Evolutionary conservation across 2,329 filamentous ascomycete genomes (phyloP).

Genomic region (Tolypocladium cylindrosporum): DNA sequence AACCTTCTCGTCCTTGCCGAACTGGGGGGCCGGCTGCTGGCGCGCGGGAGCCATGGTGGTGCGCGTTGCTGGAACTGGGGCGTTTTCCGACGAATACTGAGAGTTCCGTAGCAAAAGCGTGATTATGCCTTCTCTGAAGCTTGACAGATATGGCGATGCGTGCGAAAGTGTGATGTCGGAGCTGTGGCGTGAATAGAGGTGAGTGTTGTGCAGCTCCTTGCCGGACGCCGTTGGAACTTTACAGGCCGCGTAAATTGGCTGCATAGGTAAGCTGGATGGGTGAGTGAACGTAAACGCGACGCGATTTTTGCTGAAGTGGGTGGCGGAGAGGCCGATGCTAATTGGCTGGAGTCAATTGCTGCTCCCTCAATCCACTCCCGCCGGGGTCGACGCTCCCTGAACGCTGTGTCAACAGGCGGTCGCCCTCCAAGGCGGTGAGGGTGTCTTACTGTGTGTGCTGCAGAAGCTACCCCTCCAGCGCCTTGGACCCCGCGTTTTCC

Average conservation of each 20-base stretch:
- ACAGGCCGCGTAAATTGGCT: slow-evolving; percentile 7
- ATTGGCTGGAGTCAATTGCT: background rate
- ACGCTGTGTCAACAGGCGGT: background rate
- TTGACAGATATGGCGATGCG: background rate
- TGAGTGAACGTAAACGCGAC: background rate
- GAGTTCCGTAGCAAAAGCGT: background rate
- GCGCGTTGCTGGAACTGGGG: background rate
- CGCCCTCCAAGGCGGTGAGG: no score
- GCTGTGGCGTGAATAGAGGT: background rate
- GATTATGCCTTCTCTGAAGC: background rate
- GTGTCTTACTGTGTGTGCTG: no score
- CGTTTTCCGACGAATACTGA: background rate
- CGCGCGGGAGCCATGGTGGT: slow-evolving; percentile 30
- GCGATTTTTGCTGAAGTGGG: background rate
- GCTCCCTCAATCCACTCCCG: background rate
- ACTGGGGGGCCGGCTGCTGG: slow-evolving; percentile 34
- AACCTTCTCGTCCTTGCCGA: slow-evolving; percentile 78
- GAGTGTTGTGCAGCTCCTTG: background rate
- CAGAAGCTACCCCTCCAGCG: background rate
- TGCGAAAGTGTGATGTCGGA: background rate
- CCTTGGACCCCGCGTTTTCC: background rate
- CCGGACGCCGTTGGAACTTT: background rate
- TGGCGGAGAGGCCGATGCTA: background rate
- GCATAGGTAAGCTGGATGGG: background rate
- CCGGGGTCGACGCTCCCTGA: no score